Conservation (phyloP, 2,329 filamentous ascomycete genomes). For the Phyllosticta ampelicida region DNA sequence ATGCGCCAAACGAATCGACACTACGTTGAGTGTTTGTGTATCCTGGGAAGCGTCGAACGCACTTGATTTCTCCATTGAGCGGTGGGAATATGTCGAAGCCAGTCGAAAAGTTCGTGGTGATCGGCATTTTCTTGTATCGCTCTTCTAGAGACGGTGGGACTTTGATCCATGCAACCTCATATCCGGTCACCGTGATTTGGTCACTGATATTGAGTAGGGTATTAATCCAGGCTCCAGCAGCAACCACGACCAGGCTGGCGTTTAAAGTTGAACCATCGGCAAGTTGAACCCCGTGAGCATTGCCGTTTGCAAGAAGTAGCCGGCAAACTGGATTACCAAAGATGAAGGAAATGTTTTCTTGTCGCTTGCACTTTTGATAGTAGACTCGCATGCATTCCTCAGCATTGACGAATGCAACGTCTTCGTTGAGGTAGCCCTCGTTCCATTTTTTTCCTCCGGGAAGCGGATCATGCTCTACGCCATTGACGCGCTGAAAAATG, state of each 20-base stretch:
- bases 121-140: conserved; percentile 9
- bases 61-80: conserved; percentile 9
- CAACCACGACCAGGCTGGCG: conserved; percentile 67
- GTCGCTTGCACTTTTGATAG: neutral
- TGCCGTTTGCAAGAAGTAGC: neutral
- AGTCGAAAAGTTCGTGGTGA: conserved; percentile 9
- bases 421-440: conserved; percentile 9
- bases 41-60: conserved; percentile 4
- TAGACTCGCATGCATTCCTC: conserved; percentile 7
- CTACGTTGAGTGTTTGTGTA: conserved; percentile 5
- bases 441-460: conserved; percentile 6
- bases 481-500: conserved; percentile 8
- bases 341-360: neutral
- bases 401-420: conserved; percentile 8
- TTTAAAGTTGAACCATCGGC: conserved; percentile 38
- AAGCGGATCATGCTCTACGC: neutral
- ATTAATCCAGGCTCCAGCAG: conserved; percentile 79
- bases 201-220: conserved; percentile 57
- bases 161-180: conserved; percentile 10
- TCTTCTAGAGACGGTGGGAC: conserved; percentile 1
- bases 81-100: conserved; percentile 11
- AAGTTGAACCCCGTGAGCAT: conserved; percentile 43
- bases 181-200: conserved; percentile 2
- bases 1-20: neutral
- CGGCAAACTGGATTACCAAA: conserved; percentile 3